phyloP scores from a whole-genome alignment of 306 rosid species.

The Corylus avellana region DNA sequence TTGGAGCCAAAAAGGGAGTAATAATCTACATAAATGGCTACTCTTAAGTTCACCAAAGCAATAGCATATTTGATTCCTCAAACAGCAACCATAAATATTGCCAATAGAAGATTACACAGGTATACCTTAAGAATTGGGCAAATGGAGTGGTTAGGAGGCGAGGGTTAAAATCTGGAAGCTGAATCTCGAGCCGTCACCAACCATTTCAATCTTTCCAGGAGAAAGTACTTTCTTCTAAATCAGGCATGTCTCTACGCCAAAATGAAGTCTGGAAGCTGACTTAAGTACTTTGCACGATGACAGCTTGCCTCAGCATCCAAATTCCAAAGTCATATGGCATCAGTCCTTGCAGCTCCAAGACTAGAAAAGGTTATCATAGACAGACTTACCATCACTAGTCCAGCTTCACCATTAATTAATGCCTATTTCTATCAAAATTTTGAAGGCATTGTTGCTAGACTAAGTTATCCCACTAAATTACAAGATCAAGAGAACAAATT shows the following conservation, averaged over 20 bases:
- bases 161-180: slow-evolving; percentile 39
- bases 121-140: slow-evolving; percentile 91
- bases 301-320: too few species aligned
- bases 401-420: too few species aligned
- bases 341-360: too few species aligned
- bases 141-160: slow-evolving; percentile 81
- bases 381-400: too few species aligned
- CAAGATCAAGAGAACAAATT: background rate
- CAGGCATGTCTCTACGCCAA: slow-evolving; percentile 87
- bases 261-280: background rate
- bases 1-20: background rate
- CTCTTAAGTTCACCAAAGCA: background rate
- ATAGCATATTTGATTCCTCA: background rate
- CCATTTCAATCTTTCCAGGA: slow-evolving; percentile 60
- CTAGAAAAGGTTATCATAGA: too few species aligned
- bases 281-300: too few species aligned
- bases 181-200: slow-evolving; percentile 53
- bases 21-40: background rate
- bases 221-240: slow-evolving; percentile 73
- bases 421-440: too few species aligned
- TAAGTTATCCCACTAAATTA: background rate
- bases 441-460: background rate
- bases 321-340: too few species aligned
- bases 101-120: background rate
- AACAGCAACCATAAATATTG: slow-evolving; percentile 1